Base-by-base conservation (phyloP, 2,329 filamentous ascomycete species). In the Alternaria sp. region DNA sequence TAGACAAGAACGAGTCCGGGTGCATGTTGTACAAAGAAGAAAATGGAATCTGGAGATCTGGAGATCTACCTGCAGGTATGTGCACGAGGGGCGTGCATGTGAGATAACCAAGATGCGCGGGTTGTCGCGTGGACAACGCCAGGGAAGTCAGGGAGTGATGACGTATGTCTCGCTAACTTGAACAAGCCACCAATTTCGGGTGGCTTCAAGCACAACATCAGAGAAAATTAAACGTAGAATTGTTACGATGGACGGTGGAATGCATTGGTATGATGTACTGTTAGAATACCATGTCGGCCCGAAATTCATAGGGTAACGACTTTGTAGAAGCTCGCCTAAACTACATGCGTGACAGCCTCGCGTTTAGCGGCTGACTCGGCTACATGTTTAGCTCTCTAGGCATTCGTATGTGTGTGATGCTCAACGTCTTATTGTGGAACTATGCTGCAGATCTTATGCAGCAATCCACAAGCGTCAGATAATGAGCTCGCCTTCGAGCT, bases 41-140 rank as follows among this genome's bases (percentile, higher is more conserved):
- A 19, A 19, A 36, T 13, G 1, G 5, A 54, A 46, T n/a, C 30
- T 21, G 40, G 40, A 46, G 19, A 28, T 28, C 43, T 43, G 12
- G 17, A 36, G 15, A 46, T 36, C 5, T n/a, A n/a, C 30, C 30
- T 50, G 43, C 26, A 26, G n/a, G 44, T 51, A 19, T 59, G 43
- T 51, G 60, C 43, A 56, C 50, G 50, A 47, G 55, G 49, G 40
- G 21, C 28, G 52, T 49, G 51, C 58, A 56, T 56, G 58, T 63
- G 61, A 36, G 57, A 63, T 56, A 45, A 52, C 26, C 51, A 56
- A 63, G 61, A 30, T 51, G 44, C 13, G 57, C 50, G 21, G 32
- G 45, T 28, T 43, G 61, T 60, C 62, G 49, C 62, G 62, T 62
- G 62, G 36, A 61, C 40, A 45, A 52, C 49, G 30, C 28, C 49